Conservation (phyloP, 1,284 basidiomycete species). For the Cryptococcus neoformans region DNA sequence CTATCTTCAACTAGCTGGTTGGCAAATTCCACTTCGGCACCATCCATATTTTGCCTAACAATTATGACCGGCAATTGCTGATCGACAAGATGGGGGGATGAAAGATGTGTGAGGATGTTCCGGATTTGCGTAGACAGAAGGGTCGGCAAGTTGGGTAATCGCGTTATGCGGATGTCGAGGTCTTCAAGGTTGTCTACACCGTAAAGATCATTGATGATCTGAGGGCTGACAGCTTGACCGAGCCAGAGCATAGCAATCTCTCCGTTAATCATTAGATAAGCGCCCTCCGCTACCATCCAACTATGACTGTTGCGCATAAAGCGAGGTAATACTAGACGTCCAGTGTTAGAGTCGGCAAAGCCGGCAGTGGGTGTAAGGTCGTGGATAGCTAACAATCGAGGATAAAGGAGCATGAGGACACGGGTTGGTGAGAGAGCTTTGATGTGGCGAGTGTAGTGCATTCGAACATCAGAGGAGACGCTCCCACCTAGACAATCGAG, state of each 20-base stretch:
- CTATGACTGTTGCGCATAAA: conserved; percentile 80
- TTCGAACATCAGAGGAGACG: conserved; percentile 90
- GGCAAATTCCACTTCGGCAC: conserved; percentile 89
- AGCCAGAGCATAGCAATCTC: conserved; percentile 90
- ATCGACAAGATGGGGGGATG: conserved; percentile 67
- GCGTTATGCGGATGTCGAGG: conserved; percentile 64
- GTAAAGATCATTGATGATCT: conserved; percentile 80
- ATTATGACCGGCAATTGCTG: conserved; percentile 66
- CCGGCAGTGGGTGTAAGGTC: conserved; percentile 72
- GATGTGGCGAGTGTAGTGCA: conserved; percentile 76
- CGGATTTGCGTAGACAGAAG: conserved; percentile 53
- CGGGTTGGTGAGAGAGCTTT: conserved; percentile 65
- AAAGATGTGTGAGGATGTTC: conserved; percentile 68
- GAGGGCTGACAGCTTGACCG: conserved; percentile 74
- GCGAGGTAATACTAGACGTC: conserved; percentile 66
- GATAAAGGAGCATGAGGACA: conserved; percentile 81
- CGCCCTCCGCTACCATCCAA: conserved; percentile 86
- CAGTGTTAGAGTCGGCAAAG: conserved; percentile 54
- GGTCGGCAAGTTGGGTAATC: not conserved
- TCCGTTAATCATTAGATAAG: conserved; percentile 94
- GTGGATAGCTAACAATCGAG: conserved; percentile 83
- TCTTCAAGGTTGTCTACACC: conserved; percentile 73
- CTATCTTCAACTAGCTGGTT: conserved; percentile 97
- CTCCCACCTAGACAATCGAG: conserved; percentile 52
- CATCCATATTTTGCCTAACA: conserved; percentile 91